Evolutionary conservation across 1,139 yeast genomes (phyloP).

Genomic region (Trichomonascaceae sp.): DNA sequence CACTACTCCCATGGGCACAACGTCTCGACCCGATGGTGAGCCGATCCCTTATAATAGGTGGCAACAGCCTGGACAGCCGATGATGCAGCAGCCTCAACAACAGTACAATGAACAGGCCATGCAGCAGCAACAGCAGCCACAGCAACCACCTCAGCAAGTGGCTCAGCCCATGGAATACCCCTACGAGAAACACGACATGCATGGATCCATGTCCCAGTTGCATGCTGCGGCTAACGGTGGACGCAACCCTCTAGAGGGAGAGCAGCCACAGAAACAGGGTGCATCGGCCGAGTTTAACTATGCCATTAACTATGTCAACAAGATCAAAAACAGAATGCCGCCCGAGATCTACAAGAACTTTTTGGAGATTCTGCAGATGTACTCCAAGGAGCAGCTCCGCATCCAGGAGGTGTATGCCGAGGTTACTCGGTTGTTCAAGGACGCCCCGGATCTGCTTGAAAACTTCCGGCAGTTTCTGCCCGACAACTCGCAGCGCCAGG

Average conservation of each 20-base stretch:
- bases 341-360: conserved; percentile 94
- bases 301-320: conserved; percentile 91
- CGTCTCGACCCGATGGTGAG: conserved; percentile 47
- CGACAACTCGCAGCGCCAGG: conserved; percentile 41
- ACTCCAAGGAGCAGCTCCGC: conserved; percentile 91
- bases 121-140: conserved; percentile 8
- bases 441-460: conserved; percentile 87
- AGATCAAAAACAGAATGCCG: conserved; percentile 86
- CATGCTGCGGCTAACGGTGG: conserved; percentile 30
- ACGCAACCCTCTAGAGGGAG: conserved; percentile 10
- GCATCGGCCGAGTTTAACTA: conserved; percentile 95
- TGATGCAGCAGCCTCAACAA: conserved; percentile 6
- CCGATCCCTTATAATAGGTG: conserved; percentile 4
- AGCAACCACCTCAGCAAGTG: conserved; percentile 5
- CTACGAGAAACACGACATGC: background rate
- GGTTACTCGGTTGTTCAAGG: conserved; percentile 75
- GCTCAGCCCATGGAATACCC: background rate
- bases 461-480: conserved; percentile 95
- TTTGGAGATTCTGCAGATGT: conserved; percentile 87
- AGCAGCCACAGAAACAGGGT: conserved; percentile 27
- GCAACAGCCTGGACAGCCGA: conserved; percentile 3
- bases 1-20: conserved; percentile 89
- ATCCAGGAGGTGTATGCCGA: conserved; percentile 91
- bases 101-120: conserved; percentile 9
- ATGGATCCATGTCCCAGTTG: conserved; percentile 25